Evolutionary conservation across 768 basidiomycete genomes (phyloP).

Genomic region (Macrolepiota albuminosa): DNA sequence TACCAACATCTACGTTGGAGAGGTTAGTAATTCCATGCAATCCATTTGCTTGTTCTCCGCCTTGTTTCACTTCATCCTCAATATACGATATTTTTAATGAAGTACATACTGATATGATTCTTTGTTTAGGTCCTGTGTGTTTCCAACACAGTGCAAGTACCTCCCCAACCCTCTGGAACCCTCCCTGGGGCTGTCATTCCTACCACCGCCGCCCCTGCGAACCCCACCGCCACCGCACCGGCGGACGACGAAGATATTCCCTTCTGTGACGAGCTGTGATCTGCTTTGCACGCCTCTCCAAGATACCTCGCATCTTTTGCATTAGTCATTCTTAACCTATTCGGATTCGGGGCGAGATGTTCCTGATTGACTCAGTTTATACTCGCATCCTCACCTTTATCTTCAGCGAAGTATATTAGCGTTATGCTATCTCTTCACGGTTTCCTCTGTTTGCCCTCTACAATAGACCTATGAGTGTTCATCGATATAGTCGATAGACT

Average conservation of each 20-base stretch:
- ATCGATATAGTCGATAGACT: slow-evolving; percentile 9
- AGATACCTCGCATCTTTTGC: slow-evolving; percentile 9
- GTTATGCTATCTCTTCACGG: not conserved
- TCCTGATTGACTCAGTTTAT: slow-evolving; percentile 18
- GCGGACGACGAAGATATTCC: slow-evolving; percentile 37
- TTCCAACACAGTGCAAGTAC: slow-evolving; percentile 33
- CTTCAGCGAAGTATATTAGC: not conserved
- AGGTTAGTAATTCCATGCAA: slow-evolving; percentile 41
- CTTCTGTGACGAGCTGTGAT: slow-evolving; percentile 48
- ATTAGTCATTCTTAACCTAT: not conserved
- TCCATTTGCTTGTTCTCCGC: too few relatives aligned
- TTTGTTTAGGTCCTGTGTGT: slow-evolving; percentile 49
- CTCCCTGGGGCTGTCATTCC: slow-evolving; percentile 27
- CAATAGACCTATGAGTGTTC: not conserved
- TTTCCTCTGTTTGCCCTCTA: not conserved
- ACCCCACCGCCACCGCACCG: slow-evolving; percentile 18
- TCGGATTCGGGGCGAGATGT: slow-evolving; percentile 6
- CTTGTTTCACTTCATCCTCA: not conserved
- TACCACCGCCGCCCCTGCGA: slow-evolving; percentile 22
- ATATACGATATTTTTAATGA: not conserved
- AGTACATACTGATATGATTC: not conserved
- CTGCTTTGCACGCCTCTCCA: not conserved
- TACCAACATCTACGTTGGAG: slow-evolving; percentile 69
- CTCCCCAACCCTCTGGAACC: slow-evolving; percentile 30
- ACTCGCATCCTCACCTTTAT: not conserved